Conservation (phyloP, 2,329 filamentous ascomycete species). For the Xylaria sp. region DNA sequence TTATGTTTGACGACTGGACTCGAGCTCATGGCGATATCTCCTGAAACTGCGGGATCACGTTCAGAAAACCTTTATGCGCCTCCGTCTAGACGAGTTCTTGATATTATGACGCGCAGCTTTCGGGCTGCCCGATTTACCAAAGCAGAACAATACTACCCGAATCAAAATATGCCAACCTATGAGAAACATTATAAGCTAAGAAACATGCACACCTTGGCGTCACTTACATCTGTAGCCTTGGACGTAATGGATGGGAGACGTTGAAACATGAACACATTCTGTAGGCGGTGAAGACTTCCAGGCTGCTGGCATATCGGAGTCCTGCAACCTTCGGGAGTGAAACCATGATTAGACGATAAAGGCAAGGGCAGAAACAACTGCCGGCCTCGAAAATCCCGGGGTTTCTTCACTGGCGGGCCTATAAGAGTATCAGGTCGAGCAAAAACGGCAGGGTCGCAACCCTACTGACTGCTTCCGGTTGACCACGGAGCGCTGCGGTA, state of each 20-base stretch:
- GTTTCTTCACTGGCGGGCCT: no score
- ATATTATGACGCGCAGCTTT: background rate
- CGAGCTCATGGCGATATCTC: background rate
- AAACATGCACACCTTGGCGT: no score
- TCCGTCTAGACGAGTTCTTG: background rate
- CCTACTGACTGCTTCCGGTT: no score
- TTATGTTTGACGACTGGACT: background rate
- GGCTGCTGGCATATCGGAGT: background rate
- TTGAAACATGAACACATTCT: background rate
- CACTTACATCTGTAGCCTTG: no score
- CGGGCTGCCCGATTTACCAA: background rate
- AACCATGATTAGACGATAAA: no score
- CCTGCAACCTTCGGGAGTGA: no score
- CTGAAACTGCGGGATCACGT: background rate
- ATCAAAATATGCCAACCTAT: background rate
- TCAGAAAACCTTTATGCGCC: background rate
- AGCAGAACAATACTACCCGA: background rate
- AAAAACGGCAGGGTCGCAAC: no score
- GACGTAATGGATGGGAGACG: background rate
- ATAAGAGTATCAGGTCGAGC: no score
- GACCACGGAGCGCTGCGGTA: constrained; percentile 6
- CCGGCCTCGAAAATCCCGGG: no score
- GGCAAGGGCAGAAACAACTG: no score
- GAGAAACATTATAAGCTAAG: background rate
- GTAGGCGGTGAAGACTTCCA: background rate